These are phyloP conservation scores for Begonia fuchsioides DNA, from an alignment of 306 rosid species.

Conservation along the genomic window DNA sequence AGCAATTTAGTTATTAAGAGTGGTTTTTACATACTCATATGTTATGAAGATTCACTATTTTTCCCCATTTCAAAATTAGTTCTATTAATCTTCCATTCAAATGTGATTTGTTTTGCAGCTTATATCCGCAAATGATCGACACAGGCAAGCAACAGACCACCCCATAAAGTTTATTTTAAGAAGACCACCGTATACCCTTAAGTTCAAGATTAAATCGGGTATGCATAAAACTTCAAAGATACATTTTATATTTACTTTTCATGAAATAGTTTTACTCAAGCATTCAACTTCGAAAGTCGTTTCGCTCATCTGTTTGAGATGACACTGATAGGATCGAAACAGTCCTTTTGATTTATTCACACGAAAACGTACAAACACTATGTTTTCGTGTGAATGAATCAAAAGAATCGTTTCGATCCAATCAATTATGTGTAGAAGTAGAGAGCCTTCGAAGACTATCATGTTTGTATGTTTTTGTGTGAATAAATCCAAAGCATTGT, in stretches of 20 bases:
- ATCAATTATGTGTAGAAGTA: no score
- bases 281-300: neutral
- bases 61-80: constrained; percentile 7
- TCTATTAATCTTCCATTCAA: neutral
- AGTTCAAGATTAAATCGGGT: constrained; percentile 95
- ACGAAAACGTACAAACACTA: no score
- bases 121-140: constrained; percentile 80
- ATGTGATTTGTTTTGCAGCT: constrained; percentile 34
- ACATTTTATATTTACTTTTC: neutral
- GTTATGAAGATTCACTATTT: neutral
- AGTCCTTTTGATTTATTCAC: no score
- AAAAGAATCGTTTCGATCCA: no score
- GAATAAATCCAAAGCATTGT: no score
- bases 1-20: no score
- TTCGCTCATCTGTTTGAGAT: neutral
- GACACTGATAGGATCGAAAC: no score
- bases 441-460: no score
- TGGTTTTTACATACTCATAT: no score
- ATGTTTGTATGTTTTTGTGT: no score
- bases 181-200: constrained; percentile 56
- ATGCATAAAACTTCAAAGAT: neutral
- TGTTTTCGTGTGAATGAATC: no score
- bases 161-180: constrained; percentile 90
- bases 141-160: constrained; percentile 83
- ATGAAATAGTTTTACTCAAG: neutral